These are phyloP conservation scores for Saccharomycopsis sp. DNA, from an alignment of 805 yeast species.

Conservation along the genomic window DNA sequence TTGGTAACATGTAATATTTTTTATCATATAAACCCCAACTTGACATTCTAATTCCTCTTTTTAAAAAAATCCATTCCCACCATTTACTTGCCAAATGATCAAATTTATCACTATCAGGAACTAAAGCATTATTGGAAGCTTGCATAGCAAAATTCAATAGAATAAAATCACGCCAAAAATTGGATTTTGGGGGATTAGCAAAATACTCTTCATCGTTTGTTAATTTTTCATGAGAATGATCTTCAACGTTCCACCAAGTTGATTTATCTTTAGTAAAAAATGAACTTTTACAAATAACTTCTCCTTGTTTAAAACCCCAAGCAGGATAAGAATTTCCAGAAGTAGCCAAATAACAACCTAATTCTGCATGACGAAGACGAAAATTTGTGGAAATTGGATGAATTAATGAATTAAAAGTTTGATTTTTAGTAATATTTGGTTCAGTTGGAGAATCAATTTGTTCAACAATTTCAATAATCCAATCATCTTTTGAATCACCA, in stretches of 20 bases:
- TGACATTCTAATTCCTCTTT: constrained; percentile 67
- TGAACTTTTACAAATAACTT: constrained; percentile 55
- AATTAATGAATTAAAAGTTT: constrained; percentile 32
- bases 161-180: constrained; percentile 58
- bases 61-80: constrained; percentile 77
- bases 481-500: constrained; percentile 80
- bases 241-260: constrained; percentile 78
- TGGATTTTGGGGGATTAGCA: constrained; percentile 35
- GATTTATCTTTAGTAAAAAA: constrained; percentile 45
- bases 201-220: constrained; percentile 26
- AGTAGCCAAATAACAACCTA: constrained; percentile 73
- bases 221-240: constrained; percentile 44
- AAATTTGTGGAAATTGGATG: constrained; percentile 74
- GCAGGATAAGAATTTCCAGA: constrained; percentile 59
- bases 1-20: constrained; percentile 59
- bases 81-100: constrained; percentile 65
- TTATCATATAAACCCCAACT: constrained; percentile 49
- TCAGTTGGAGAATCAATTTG: constrained; percentile 27
- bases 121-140: constrained; percentile 74
- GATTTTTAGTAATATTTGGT: constrained; percentile 13
- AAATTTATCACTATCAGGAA: constrained; percentile 62
- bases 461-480: constrained; percentile 76
- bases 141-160: constrained; percentile 71
- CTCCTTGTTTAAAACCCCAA: constrained; percentile 83
- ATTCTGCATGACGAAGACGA: constrained; percentile 48